These are phyloP conservation scores for Grifola frondosa DNA, from an alignment of 1,284 basidiomycete genomes.

Conservation along the genomic window DNA sequence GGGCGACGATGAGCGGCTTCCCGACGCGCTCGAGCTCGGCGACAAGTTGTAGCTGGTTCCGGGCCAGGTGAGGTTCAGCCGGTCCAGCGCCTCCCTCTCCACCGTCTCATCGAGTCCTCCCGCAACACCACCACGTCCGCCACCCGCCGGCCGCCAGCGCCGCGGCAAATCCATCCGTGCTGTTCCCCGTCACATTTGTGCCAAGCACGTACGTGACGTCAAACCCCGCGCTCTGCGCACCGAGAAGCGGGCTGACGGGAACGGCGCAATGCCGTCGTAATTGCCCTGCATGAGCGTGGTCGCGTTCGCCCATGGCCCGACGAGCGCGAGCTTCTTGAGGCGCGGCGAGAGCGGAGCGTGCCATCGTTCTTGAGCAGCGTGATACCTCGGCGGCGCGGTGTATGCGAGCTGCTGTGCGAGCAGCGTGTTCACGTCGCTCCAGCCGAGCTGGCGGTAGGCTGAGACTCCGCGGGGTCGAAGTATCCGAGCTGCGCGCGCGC, in stretches of 20 bases:
- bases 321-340: slow-evolving; percentile 47
- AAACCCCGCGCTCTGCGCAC: slow-evolving; percentile 46
- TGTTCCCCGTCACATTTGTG: slow-evolving; percentile 38
- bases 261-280: slow-evolving; percentile 52
- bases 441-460: slow-evolving; percentile 52
- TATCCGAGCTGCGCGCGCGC: slow-evolving; percentile 49
- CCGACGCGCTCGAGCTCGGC: slow-evolving; percentile 41
- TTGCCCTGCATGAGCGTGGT: slow-evolving; percentile 57
- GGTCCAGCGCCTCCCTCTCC: slow-evolving; percentile 50
- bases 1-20: slow-evolving; percentile 52
- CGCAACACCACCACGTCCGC: slow-evolving; percentile 41
- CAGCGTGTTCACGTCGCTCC: slow-evolving; percentile 48
- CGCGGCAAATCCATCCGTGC: slow-evolving; percentile 44
- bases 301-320: slow-evolving; percentile 57
- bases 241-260: slow-evolving; percentile 51
- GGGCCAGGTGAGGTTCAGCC: slow-evolving; percentile 53
- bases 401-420: slow-evolving; percentile 49
- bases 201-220: slow-evolving; percentile 43
- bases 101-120: slow-evolving; percentile 52
- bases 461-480: slow-evolving; percentile 48
- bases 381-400: slow-evolving; percentile 48
- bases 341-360: slow-evolving; percentile 44
- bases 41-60: slow-evolving; percentile 54
- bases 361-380: slow-evolving; percentile 59
- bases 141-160: slow-evolving; percentile 29